These are phyloP conservation scores for Metschnikowia lochheadii DNA, from an alignment of 805 yeast species.

Conservation along the genomic window DNA sequence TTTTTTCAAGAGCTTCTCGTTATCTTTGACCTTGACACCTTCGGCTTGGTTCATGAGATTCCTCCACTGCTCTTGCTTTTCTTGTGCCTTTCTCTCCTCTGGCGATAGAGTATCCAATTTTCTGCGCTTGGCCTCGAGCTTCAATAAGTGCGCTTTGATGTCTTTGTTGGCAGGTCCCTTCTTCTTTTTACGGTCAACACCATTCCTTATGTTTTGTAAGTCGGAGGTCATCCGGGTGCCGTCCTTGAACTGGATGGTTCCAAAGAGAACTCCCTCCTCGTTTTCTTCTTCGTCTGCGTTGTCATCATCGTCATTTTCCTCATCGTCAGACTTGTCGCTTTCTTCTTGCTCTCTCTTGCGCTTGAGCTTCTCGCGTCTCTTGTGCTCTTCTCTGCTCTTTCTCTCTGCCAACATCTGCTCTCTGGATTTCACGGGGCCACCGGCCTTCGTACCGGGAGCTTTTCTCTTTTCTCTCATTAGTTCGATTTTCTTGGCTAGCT, in stretches of 20 bases:
- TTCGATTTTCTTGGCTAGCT: constrained; percentile 69
- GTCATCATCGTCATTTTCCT: constrained; percentile 26
- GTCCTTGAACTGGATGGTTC: constrained; percentile 76
- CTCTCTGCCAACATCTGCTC: constrained; percentile 74
- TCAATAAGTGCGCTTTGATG: constrained; percentile 72
- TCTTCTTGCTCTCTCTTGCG: constrained; percentile 37
- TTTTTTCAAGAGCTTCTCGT: constrained; percentile 81
- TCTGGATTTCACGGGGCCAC: constrained; percentile 82
- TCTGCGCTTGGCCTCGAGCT: constrained; percentile 68
- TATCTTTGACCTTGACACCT: constrained; percentile 84
- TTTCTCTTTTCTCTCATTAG: constrained; percentile 73
- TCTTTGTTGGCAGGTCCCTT: constrained; percentile 89
- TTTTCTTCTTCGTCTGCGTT: constrained; percentile 30
- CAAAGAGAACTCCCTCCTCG: constrained; percentile 56
- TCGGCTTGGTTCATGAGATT: constrained; percentile 80
- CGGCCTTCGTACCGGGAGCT: constrained; percentile 80
- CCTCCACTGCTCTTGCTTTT: constrained; percentile 81
- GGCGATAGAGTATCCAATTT: constrained; percentile 55
- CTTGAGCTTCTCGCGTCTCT: constrained; percentile 42
- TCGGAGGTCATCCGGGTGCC: constrained; percentile 80
- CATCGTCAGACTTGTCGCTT: constrained; percentile 40
- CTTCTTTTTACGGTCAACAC: constrained; percentile 47
- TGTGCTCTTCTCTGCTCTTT: constrained; percentile 42
- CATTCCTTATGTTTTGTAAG: constrained; percentile 47
- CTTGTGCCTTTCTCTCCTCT: constrained; percentile 55